Conservation (phyloP, 176 grass and related monocot genomes). For the Pontederia paniculata region DNA sequence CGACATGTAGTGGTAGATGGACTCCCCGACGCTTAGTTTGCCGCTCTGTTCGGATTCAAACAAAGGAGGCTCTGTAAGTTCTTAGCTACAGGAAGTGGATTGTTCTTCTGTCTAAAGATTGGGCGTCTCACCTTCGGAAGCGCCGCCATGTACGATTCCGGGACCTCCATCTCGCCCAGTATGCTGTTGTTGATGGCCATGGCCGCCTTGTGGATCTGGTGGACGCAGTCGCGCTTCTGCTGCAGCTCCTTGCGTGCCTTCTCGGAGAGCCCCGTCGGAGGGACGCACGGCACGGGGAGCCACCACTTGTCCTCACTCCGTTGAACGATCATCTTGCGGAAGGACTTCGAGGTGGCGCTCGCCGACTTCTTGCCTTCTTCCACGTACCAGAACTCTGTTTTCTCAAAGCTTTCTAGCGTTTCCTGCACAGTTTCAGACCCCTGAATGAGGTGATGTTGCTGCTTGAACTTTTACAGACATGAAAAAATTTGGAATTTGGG, state of each 20-base stretch:
- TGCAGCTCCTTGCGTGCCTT: slow-evolving; percentile 45
- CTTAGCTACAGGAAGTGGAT: background rate
- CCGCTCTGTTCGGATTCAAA: slow-evolving; percentile 48
- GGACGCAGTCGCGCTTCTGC: slow-evolving; percentile 69
- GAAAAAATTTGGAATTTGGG: background rate
- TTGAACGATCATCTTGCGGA: slow-evolving; percentile 43
- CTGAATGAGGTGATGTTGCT: background rate
- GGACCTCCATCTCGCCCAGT: slow-evolving; percentile 86
- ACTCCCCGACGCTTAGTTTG: slow-evolving; percentile 54
- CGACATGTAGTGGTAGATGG: slow-evolving; percentile 57
- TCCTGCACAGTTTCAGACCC: slow-evolving; percentile 37
- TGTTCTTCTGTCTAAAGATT: background rate
- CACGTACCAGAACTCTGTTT: slow-evolving; percentile 91
- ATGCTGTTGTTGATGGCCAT: slow-evolving; percentile 84
- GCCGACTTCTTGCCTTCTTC: slow-evolving; percentile 72
- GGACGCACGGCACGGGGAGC: slow-evolving; percentile 89
- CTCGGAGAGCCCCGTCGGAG: slow-evolving; percentile 34
- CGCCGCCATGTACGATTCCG: slow-evolving; percentile 73
- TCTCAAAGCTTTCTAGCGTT: slow-evolving; percentile 72
- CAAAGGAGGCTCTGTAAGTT: background rate
- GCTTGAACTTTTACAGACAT: background rate
- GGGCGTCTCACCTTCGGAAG: slow-evolving; percentile 54
- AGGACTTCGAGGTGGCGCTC: slow-evolving; percentile 54
- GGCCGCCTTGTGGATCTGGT: slow-evolving; percentile 99
- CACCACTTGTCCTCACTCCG: slow-evolving; percentile 95